Evolutionary conservation across 257 asterid genomes (phyloP), one percentile per base, ranked within the genome.

Genomic region (Rubia yunnanensis): DNA sequence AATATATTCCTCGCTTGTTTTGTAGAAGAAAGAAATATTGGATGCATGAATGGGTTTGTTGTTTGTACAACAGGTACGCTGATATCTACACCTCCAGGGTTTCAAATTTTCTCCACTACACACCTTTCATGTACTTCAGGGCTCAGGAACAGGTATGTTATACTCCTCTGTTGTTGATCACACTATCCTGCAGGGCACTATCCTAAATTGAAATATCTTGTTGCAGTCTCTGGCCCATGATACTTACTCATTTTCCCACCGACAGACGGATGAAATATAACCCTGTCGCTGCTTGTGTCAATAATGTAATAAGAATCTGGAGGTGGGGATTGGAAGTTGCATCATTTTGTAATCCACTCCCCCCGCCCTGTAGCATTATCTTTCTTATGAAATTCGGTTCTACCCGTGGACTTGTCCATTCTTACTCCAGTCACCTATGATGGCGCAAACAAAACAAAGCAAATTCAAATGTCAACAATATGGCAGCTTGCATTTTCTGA

Each of bases 21-120:
- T 17, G 36, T 26, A 41, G 49, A 32, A 14, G n/a, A 44, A 4
- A 39, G 52, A 44, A 4, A 14, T 44, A 3, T 44, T 15, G 7
- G 22, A 44, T 44, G 52, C 52, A 44, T 1, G 8, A 1, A 15
- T 10, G 5, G 52, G 49, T 30, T 41, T 58, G 5, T 48, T 52
- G 69, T 26, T 63, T 58, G 20, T 76, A 60, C 68, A 68, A 76
- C 82, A 89, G 96, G 86, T 89, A 89, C 72, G 96, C 96, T 55
- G 95, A 89, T 82, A 89, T 89, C 49, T 89, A 89, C 79, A 89
- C 96, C 38, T 89, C 96, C 2, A 80, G 95, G 77, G 96, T 89
- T 67, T 89, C 96, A n/a, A 89, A 89, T 77, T 89, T 89, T 77
- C 95, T 89, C 71, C 91, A 79, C 44, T 85, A 89, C 48, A 89